Base-by-base conservation (phyloP, 2,329 filamentous ascomycete genomes). In the Paracorniculantispora psalliotae region DNA sequence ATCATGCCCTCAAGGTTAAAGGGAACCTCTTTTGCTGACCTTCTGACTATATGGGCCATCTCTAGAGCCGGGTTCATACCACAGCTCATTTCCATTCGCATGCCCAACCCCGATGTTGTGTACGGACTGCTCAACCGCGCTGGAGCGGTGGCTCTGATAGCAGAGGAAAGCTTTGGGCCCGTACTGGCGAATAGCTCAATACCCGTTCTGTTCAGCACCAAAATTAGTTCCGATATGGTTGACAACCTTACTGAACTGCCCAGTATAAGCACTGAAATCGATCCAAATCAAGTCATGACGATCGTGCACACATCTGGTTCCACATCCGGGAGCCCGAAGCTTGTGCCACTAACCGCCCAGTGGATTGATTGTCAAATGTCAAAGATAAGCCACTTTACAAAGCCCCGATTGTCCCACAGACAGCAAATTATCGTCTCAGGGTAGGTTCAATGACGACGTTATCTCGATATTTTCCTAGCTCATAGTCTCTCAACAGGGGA, bases 41-140 rank as follows among this genome's bases (percentile, higher is more conserved):
- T 59, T 1, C 25, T 66, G 4, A 59, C 62, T 7, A 66, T 64
- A 2, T 67, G 59, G 59, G 63, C 61, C 0, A 43, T 67, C 1
- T 46, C 52, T 9, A 59, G 65, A 50, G 65, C 65, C 25, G 65
- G 64, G 3, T 67, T 62, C 10, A 61, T 61, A 5, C 64, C 65
- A 2, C 65, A 67, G 41, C 49, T 66, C 0, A 23, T 67, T 0
- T 65, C 65, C 0, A 43, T 67, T 1, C 44, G 59, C 1, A 57
- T 67, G 62, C 62, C 62, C 0, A 59, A 62, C 13, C 62, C 65
- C 0, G 53, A 57, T 3, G 64, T 67, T 0, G 57, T 67, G 0
- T 62, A 61, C 17, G 59, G 66, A n/a, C 56, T 67, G 0, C 41
- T 67, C 0, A n/a, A 41, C 4, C n/a, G 54, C 2, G 35, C 59